A percentile compares a stretch with the other conserved stretches of the same genome.
These are phyloP conservation scores for Euptelea pleiosperma DNA, from an alignment of 164 flowering plant species.

Conservation along the genomic window DNA sequence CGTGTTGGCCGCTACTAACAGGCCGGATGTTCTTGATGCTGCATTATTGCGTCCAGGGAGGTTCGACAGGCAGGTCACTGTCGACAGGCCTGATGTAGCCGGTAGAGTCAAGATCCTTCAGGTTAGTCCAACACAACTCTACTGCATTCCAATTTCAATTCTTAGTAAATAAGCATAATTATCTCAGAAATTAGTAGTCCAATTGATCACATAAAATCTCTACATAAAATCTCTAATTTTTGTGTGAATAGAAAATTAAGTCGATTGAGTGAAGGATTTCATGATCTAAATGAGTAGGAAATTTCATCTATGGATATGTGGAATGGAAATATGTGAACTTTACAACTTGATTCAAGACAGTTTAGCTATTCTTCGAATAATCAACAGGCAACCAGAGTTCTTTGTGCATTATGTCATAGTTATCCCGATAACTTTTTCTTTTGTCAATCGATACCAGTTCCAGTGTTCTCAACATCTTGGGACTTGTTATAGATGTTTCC, in stretches of 20 bases:
- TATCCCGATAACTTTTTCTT: too few species aligned
- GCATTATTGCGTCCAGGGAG: conserved; percentile 97
- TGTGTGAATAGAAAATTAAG: not conserved
- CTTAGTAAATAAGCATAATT: too few species aligned
- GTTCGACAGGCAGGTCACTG: conserved; percentile 93
- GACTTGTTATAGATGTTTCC: too few species aligned
- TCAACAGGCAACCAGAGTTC: not conserved
- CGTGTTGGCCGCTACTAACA: conserved; percentile 87
- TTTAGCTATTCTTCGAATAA: too few species aligned
- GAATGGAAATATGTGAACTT: not conserved
- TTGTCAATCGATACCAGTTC: too few species aligned
- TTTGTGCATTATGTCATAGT: too few species aligned
- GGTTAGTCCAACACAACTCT: conserved; percentile 34
- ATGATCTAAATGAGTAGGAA: not conserved
- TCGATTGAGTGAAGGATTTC: too few species aligned
- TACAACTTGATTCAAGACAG: not conserved
- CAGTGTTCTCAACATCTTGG: too few species aligned
- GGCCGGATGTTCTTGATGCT: conserved; percentile 93
- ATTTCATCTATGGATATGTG: not conserved
- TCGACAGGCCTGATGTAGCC: conserved; percentile 93
- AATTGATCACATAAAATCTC: too few species aligned
- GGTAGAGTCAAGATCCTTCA: conserved; percentile 92
- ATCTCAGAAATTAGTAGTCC: too few species aligned
- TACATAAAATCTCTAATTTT: not conserved
- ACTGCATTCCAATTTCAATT: not conserved